These are phyloP conservation scores for Trapa incisa DNA, from an alignment of 345 rosid species.

Conservation along the genomic window DNA sequence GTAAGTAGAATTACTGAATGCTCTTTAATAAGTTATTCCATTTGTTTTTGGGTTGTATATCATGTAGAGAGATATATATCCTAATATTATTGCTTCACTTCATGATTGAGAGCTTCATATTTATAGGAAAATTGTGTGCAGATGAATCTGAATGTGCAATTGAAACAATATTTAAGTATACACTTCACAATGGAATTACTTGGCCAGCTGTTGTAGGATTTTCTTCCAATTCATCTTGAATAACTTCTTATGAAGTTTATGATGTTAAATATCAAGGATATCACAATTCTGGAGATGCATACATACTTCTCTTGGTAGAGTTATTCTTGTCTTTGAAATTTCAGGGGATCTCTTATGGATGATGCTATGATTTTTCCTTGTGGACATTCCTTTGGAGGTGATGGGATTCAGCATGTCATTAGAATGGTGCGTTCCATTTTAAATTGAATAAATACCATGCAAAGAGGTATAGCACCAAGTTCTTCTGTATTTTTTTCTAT, in stretches of 20 bases:
- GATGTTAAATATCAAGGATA: background rate
- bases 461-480: background rate
- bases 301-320: background rate
- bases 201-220: background rate
- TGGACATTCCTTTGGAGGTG: slow-evolving; percentile 83
- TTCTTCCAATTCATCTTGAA: background rate
- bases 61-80: background rate
- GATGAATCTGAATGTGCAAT: background rate
- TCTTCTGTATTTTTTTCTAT: background rate
- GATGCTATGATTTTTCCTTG: slow-evolving; percentile 89
- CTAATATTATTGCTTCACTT: background rate
- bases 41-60: background rate
- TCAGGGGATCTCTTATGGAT: slow-evolving; percentile 72
- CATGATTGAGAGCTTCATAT: background rate
- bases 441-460: background rate
- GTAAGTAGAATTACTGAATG: slow-evolving; percentile 32
- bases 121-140: background rate
- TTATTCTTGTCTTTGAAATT: slow-evolving; percentile 8
- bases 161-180: background rate
- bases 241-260: too few species aligned
- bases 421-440: slow-evolving; percentile 34
- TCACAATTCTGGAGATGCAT: background rate
- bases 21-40: background rate
- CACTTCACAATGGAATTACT: background rate
- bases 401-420: slow-evolving; percentile 47